phyloP scores from a whole-genome alignment of 768 basidiomycete species.

The Lentinula detonsa region DNA sequence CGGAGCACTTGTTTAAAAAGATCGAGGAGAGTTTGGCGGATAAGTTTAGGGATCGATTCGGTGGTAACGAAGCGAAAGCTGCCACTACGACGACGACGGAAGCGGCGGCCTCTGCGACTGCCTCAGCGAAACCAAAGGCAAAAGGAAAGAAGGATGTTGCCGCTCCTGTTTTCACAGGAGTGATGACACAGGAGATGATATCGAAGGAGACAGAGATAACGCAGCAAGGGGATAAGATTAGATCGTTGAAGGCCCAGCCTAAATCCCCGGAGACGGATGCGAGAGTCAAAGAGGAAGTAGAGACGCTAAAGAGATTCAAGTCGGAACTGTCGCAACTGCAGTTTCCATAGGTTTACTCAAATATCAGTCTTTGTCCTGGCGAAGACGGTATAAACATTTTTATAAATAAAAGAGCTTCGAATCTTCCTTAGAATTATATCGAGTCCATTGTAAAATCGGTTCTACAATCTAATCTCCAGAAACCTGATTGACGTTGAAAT shows the following conservation, averaged over 20 bases:
- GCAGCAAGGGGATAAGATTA: constrained; percentile 70
- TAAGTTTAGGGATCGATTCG: constrained; percentile 74
- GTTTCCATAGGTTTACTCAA: background rate
- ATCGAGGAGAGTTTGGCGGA: constrained; percentile 91
- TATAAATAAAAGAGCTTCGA: too few species aligned
- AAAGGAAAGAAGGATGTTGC: constrained; percentile 2
- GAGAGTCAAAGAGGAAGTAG: constrained; percentile 55
- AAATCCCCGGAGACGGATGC: constrained; percentile 58
- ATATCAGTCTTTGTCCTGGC: too few species aligned
- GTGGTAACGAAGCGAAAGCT: constrained; percentile 45
- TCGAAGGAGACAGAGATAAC: constrained; percentile 71
- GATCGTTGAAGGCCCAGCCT: constrained; percentile 61
- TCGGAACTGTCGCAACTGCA: constrained; percentile 35
- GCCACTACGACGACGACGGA: constrained; percentile 19
- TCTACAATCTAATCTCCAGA: too few species aligned
- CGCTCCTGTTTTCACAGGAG: constrained; percentile 25
- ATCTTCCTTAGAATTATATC: too few species aligned
- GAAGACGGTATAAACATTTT: too few species aligned
- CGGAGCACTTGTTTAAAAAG: constrained; percentile 88
- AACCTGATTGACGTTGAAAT: too few species aligned
- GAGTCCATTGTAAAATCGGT: too few species aligned
- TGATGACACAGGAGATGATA: constrained; percentile 67
- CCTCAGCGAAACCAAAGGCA: background rate
- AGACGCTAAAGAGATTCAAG: constrained; percentile 62
- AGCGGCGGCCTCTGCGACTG: background rate